Percentiles rank a stretch among this genome's conserved stretches.
Conservation (phyloP, 371 early-diverging fungal species). For the Choanephora cucurbitarum region DNA sequence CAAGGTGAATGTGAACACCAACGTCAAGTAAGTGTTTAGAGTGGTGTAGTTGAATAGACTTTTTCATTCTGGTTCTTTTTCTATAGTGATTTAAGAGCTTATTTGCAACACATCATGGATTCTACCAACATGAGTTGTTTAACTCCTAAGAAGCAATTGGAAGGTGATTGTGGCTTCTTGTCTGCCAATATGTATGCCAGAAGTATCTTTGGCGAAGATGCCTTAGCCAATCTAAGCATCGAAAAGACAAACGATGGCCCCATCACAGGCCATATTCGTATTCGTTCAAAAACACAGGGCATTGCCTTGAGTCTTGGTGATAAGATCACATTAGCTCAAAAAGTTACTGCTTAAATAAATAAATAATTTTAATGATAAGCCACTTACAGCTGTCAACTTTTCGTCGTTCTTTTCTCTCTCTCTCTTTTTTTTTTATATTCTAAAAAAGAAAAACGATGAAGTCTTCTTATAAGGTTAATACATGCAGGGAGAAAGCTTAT, state of each 20-base stretch:
- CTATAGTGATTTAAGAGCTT: slow-evolving; percentile 74
- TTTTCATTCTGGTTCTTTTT: background rate
- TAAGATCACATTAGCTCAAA: slow-evolving; percentile 66
- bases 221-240: slow-evolving; percentile 93
- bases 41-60: background rate
- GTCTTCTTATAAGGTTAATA: slow-evolving; percentile 27
- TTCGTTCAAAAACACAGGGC: slow-evolving; percentile 97
- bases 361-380: background rate
- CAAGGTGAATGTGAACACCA: slow-evolving; percentile 95
- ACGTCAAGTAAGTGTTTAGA: slow-evolving; percentile 63
- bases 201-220: slow-evolving; percentile 97
- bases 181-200: slow-evolving; percentile 96
- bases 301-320: slow-evolving; percentile 93
- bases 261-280: slow-evolving; percentile 94
- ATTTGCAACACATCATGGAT: slow-evolving; percentile 89
- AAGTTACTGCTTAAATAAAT: slow-evolving; percentile 31
- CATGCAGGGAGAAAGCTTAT: background rate
- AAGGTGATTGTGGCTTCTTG: slow-evolving; percentile 93
- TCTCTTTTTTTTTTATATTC: background rate
- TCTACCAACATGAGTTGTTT: slow-evolving; percentile 95
- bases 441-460: slow-evolving; percentile 18
- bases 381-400: background rate
- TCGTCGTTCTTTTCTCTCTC: background rate
- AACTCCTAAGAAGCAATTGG: slow-evolving; percentile 90
- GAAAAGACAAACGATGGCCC: slow-evolving; percentile 78